A percentile compares a stretch with the other conserved stretches of the same genome.
These are phyloP conservation scores for Carex cristatella DNA, from an alignment of 176 grass and related monocot genomes.

Conservation along the genomic window DNA sequence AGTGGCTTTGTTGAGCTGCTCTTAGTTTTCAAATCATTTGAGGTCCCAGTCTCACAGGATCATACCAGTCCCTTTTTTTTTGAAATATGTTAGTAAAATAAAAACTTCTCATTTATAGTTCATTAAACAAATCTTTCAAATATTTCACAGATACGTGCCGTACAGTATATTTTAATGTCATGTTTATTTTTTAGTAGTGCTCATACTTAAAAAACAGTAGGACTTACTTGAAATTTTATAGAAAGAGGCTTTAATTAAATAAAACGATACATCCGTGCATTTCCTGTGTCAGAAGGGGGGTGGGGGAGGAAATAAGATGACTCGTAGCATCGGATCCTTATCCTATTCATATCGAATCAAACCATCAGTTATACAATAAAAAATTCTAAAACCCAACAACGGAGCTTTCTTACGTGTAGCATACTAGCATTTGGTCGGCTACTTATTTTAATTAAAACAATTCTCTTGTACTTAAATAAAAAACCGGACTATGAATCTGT, in stretches of 20 bases:
- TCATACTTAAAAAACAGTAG: too few relatives aligned
- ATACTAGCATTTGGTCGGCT: not conserved
- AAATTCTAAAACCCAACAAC: not conserved
- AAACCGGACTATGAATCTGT: not conserved
- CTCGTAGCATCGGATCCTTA: not conserved
- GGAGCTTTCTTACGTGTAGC: not conserved
- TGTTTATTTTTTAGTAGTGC: not conserved
- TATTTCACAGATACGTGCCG: not conserved
- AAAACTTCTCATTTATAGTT: not conserved
- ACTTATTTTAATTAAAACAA: slow-evolving; percentile 4
- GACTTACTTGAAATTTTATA: too few relatives aligned
- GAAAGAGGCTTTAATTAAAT: not conserved
- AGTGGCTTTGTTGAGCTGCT: not conserved
- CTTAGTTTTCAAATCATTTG: not conserved
- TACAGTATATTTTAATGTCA: not conserved
- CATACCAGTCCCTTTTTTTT: not conserved
- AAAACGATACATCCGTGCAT: too few relatives aligned
- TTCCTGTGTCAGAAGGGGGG: too few relatives aligned
- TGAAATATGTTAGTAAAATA: not conserved
- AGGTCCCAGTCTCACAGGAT: not conserved
- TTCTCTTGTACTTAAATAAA: not conserved
- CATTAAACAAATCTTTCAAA: too few relatives aligned
- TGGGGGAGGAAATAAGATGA: not conserved
- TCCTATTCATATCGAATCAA: not conserved
- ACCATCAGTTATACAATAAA: not conserved